These are phyloP conservation scores for Albatrellus ellisii DNA, from an alignment of 768 basidiomycete genomes.

Conservation along the genomic window DNA sequence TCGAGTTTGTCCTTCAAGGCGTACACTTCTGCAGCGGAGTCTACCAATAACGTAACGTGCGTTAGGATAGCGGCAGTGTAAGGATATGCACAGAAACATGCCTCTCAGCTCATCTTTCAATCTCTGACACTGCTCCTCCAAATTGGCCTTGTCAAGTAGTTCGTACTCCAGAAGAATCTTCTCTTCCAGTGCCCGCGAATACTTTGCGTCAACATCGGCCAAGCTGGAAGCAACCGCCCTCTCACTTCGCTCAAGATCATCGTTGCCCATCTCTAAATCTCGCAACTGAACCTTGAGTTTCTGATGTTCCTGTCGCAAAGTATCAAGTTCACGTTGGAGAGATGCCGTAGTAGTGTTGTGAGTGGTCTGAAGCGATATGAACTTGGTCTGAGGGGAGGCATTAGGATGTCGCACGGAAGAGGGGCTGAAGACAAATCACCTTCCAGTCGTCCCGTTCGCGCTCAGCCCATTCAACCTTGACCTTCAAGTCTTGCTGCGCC, in stretches of 20 bases:
- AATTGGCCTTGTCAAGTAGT: constrained; percentile 73
- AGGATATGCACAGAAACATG: constrained; percentile 19
- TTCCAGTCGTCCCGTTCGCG: constrained; percentile 87
- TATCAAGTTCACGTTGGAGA: constrained; percentile 85
- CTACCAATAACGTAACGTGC: constrained; percentile 27
- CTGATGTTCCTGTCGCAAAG: constrained; percentile 62
- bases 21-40: constrained; percentile 73
- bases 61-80: neutral
- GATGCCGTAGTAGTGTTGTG: constrained; percentile 87
- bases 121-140: constrained; percentile 87
- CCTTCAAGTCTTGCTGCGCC: constrained; percentile 66
- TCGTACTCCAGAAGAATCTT: constrained; percentile 97
- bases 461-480: constrained; percentile 58
- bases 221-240: constrained; percentile 75
- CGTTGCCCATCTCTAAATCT: constrained; percentile 95
- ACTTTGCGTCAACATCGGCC: constrained; percentile 77
- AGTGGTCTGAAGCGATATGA: constrained; percentile 76
- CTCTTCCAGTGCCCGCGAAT: constrained; percentile 86
- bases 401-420: constrained; percentile 5
- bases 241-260: constrained; percentile 92
- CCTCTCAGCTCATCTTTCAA: constrained; percentile 90
- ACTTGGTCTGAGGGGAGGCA: constrained; percentile 46
- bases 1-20: constrained; percentile 69
- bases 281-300: constrained; percentile 60
- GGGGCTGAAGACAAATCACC: constrained; percentile 32